Evolutionary conservation across 2,329 filamentous ascomycete genomes (phyloP), one percentile per base, ranked within the genome.

Genomic region (Thelonectria blattea): DNA sequence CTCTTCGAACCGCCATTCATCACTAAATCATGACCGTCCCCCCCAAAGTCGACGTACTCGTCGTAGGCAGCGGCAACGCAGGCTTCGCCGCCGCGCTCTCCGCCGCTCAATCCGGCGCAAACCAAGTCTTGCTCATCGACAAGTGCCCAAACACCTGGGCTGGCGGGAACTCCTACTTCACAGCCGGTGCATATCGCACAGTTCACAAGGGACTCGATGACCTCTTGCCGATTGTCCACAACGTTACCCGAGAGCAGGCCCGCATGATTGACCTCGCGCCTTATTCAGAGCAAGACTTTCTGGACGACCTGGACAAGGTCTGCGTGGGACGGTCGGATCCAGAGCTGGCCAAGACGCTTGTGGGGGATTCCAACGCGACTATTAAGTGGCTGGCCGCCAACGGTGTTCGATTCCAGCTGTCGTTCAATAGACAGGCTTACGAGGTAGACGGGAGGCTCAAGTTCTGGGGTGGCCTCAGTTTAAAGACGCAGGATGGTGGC

Each of bases 341-440:
- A 0, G 72, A 65, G 0, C 75, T 90, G 10, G 78, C 79, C 1
- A 70, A 75, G 15, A 74, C 75, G 0, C 74, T 90, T 1, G 78
- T 90, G 1, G 63, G 75, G 1, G 81, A 87, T 18, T 84, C 81
- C 1, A 81, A 80, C 52, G 72, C 70, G 0, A 74, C 83, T 0
- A 73, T 87, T 8, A 80, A 83, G 65, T 88, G 86, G 86, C 75
- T 89, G 2, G 78, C 78, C 1, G 63, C 70, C 48, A 79, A 85
- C 42, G 86, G 86, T 0, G 74, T 88, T 2, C 76, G 80, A 1
- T 89, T 87, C 66, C 81, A 86, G 67, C 75, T 90, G 3, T 84
- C 81, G 2, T 90, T 90, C 72, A 85, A 89, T 60, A 78, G 88
- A 3, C 88, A 91, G 68, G 85, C 88, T 0, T 91, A 88, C 70